Evolutionary conservation across 768 basidiomycete genomes (phyloP), one percentile per base, ranked within the genome.

Genomic region (Gautieria morchelliformis): DNA sequence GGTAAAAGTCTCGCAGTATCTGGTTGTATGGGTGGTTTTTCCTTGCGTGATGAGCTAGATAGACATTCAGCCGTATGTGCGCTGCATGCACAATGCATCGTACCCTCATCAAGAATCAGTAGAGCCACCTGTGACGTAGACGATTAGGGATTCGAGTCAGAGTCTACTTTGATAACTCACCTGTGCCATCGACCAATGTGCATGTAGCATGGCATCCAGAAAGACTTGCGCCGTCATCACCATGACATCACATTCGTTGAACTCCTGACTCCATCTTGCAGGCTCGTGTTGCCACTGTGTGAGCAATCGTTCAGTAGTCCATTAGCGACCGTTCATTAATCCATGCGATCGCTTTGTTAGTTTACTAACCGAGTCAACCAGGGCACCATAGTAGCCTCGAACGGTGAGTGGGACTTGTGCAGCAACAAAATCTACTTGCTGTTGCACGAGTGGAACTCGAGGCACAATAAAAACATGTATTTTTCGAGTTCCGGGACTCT

Each of bases 181-280:
- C 68, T 78, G 80, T 48, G 79, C 77, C 60, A 93, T 79, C 52
- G 72, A 76, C 86, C 89, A 90, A 50, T 89, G 78, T 0, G 88
- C 89, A 69, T 94, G 92, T 0, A 83, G 84, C 59, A 93, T 70
- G 15, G 90, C 66, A 60, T 92, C 87, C 51, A 89, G 72, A 63
- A 90, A 88, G 52, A 94, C 85, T 66, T 92, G 88, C 0, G 91
- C 89, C 11, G 93, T 93, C 83, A 92, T 87, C 2, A 95, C 89
- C 56, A 91, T 76, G 8, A 93, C 84, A 67, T 93, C 89, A 42
- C 81, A 71, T 6, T 72, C 68, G 57, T 77, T 71, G 52, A 93
- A 81, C 56, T 83, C 77, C 39, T 72, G 72, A 62, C 70, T 75
- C 91, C 90, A 93, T 50, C 76, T 76, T 12, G 24, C 56, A 35